Base-by-base conservation (phyloP, 768 basidiomycete genomes). In the Mycena vitilis region DNA sequence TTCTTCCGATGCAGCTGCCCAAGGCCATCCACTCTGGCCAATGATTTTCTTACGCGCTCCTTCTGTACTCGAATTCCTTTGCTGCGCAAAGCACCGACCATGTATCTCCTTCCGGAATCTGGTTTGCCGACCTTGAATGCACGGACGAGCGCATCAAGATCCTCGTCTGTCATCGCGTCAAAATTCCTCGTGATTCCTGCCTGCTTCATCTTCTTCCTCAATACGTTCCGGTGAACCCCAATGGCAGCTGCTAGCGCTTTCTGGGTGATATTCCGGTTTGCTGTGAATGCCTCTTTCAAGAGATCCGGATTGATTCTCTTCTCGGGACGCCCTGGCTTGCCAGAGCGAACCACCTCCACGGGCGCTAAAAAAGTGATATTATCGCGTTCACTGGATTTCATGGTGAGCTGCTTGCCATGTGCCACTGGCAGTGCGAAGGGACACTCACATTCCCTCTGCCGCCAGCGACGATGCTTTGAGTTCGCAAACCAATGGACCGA, bases 21-120 rank as follows among this genome's bases (percentile, higher is more conserved):
- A 1, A 78, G 44, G 8, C 60, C 37, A 54, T 79, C 75, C 20
- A 78, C 73, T 34, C 76, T 60, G 7, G 34, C n/a, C 13, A 77
- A 45, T 0, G 75, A 73, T 9, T 70, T 44, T 1, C 34, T n/a
- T 2, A 78, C 68, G 12, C 73, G 61, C 5, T 36, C 20, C 57
- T 66, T 56, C 58, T 75, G 76, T 18, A 79, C 40, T 4, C 70
- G 65, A 13, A 76, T 20, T 1, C 75, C 73, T 38, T 68, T 45
- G 22, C 36, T 22, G 5, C 75, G 54, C 11, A 79, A 56, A 48
- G 68, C 66, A 1, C 77, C 75, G 2, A 71, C 54, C 0, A 73
- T 22, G 48, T 79, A 79, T 9, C 71, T 53, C 15, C 78, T 42
- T 1, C 78, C 74, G 5, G 77, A 72, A 4, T 71, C 55, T 8